Evolutionary conservation across 768 basidiomycete genomes (phyloP), one percentile per base, ranked within the genome.

Genomic region (Boletales sp.): DNA sequence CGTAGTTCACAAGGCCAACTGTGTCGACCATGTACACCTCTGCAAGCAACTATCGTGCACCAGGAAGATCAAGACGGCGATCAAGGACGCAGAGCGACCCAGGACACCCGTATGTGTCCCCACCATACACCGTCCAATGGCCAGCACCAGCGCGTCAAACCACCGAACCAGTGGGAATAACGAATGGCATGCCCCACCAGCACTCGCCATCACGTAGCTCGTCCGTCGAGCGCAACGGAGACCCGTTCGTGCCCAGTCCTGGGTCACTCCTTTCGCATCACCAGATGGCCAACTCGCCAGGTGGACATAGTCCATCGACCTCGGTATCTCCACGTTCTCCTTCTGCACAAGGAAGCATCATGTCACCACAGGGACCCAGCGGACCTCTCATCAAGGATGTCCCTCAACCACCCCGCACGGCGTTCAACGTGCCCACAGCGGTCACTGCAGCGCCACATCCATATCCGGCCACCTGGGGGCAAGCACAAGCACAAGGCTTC

Each of bases 111-210:
- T 55, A 55, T 39, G 52, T 57, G 28, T 36, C 44, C 12, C 63
- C 58, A 8, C 67, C 66, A 0, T 60, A 66, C 46, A 53, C 53
- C 44, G 35, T 57, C 17, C 54, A n/a, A 15, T 51, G 66, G 55
- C 66, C 66, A 25, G 41, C 57, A 6, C 65, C 65, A 7, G 57
- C 55, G 3, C 65, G 63, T 18, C 64, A 57, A 11, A 18, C 42
- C 17, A 57, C 56, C 8, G 65, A 57, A 17, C 57, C 62, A 31
- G 44, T 39, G 41, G 51, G 44, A 36, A 38, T 15, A 17, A 18
- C 28, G 4, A 10, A 36, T 35, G 42, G 40, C 10, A 21, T 18
- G 19, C 36, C 53, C 21, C 12, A 34, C 21, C 48, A 31, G 35
- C 58, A 10, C 12, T 47, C 61, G 6, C 39, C 50, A 31, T 58